Conservation (phyloP, 257 asterid species). For the Gentiana straminea region DNA sequence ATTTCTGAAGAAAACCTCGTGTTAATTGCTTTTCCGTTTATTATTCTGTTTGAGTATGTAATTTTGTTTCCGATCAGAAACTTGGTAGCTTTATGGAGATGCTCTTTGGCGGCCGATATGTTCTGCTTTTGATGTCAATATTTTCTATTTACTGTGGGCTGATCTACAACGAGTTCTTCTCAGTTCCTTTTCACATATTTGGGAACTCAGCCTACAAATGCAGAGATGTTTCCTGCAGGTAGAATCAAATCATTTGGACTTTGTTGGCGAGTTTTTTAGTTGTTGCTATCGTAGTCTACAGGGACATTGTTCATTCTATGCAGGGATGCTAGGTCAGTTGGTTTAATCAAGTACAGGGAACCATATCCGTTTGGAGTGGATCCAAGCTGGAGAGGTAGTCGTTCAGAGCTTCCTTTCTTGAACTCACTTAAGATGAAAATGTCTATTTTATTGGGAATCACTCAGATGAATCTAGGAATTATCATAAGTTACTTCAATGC, state of each 20-base stretch:
- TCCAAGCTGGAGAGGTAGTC: conserved; percentile 97
- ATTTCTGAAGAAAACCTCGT: neutral
- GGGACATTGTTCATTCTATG: conserved; percentile 9
- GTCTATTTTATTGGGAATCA: conserved; percentile 83
- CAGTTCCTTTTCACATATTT: conserved; percentile 95
- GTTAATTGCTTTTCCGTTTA: neutral
- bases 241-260: neutral
- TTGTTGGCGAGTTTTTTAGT: too few relatives aligned
- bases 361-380: conserved; percentile 95
- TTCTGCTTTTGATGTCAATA: conserved; percentile 85
- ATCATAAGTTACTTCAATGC: conserved; percentile 77
- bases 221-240: conserved; percentile 93
- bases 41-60: too few relatives aligned
- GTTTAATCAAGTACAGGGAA: conserved; percentile 56
- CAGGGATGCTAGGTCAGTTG: conserved; percentile 62
- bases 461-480: conserved; percentile 91
- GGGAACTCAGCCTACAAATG: conserved; percentile 90
- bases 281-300: neutral
- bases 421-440: conserved; percentile 93
- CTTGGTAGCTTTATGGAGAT: conserved; percentile 99
- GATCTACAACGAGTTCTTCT: conserved; percentile 95
- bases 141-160: conserved; percentile 95
- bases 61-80: conserved; percentile 52
- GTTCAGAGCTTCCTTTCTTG: conserved; percentile 88
- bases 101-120: conserved; percentile 94